Conservation (phyloP, 106 monocot species). For the Acorus calamus region DNA sequence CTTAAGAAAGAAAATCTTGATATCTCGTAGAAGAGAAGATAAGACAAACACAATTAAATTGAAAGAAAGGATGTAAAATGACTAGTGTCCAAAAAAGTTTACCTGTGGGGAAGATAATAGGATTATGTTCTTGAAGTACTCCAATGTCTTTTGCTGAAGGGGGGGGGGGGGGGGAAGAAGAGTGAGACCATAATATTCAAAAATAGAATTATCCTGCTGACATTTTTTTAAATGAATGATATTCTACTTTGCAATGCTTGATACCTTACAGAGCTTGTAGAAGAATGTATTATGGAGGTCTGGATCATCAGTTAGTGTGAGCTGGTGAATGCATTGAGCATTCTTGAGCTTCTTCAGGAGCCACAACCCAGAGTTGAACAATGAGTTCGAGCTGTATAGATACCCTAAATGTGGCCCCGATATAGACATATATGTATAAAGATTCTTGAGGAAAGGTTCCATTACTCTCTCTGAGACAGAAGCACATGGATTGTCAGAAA, state of each 20-base stretch:
- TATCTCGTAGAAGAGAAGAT: background rate
- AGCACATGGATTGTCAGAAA: background rate
- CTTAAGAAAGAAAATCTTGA: too few relatives aligned
- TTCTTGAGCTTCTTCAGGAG: constrained; percentile 87
- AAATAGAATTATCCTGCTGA: background rate
- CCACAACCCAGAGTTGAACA: constrained; percentile 98
- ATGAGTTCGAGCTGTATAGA: constrained; percentile 89
- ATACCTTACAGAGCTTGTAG: constrained; percentile 94
- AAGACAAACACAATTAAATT: background rate
- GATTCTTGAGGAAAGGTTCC: constrained; percentile 63
- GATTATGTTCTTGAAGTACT: constrained; percentile 88
- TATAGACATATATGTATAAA: constrained; percentile 84
- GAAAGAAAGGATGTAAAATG: background rate
- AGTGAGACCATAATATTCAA: background rate
- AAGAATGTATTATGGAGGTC: constrained; percentile 89
- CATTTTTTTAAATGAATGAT: background rate
- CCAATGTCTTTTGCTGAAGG: constrained; percentile 83
- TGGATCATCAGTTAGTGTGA: constrained; percentile 83
- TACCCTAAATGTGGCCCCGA: constrained; percentile 95
- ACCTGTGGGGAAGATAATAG: constrained; percentile 94
- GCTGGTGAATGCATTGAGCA: constrained; percentile 82
- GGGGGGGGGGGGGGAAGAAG: constrained; percentile 15
- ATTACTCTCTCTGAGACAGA: constrained; percentile 50
- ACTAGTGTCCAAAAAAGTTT: background rate
- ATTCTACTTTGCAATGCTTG: background rate